Conservation (phyloP, 2,329 filamentous ascomycete genomes). For the Colletotrichum cuscutae region DNA sequence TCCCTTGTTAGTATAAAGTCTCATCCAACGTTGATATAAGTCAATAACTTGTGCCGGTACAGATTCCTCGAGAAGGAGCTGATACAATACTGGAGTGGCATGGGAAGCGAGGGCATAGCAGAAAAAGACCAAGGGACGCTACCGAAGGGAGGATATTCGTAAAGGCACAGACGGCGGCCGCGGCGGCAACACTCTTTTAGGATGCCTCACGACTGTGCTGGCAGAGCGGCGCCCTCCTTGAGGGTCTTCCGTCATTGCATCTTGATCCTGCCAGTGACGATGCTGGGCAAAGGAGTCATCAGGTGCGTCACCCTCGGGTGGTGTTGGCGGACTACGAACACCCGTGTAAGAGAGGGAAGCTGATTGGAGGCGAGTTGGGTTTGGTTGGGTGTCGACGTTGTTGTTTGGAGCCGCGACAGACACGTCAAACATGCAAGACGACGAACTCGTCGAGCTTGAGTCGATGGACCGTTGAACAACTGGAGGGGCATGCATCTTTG, state of each 20-base stretch:
- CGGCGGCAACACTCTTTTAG: constrained; percentile 24
- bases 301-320: constrained; percentile 23
- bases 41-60: constrained; percentile 7
- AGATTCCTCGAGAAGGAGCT: constrained; percentile 4
- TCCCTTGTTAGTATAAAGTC: not conserved
- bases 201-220: constrained; percentile 18
- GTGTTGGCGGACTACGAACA: constrained; percentile 35
- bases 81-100: constrained; percentile 24
- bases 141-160: constrained; percentile 32
- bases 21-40: not conserved
- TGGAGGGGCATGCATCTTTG: not conserved
- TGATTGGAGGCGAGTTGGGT: constrained; percentile 26
- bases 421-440: constrained; percentile 30
- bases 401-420: constrained; percentile 14
- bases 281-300: constrained; percentile 25
- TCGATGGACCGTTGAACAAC: constrained; percentile 8
- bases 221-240: constrained; percentile 29
- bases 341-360: constrained; percentile 32
- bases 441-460: constrained; percentile 12
- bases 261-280: constrained; percentile 10
- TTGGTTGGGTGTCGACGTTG: constrained; percentile 18
- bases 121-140: constrained; percentile 10
- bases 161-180: constrained; percentile 25
- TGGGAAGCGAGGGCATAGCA: constrained; percentile 8
- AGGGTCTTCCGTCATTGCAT: constrained; percentile 20